Conservation (phyloP, 116 monocot species). For the Dioscorea cayenensis region DNA sequence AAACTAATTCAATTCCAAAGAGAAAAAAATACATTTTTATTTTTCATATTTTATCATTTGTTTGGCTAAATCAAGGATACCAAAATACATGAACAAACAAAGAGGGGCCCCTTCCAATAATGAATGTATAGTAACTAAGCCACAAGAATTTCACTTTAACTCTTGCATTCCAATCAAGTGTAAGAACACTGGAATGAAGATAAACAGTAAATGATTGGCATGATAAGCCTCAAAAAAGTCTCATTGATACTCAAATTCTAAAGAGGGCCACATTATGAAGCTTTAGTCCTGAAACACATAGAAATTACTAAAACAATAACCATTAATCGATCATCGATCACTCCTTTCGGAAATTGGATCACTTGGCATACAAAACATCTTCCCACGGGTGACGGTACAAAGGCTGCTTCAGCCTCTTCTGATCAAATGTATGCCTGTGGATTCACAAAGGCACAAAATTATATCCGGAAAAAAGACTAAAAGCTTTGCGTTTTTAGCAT, state of each 20-base stretch:
- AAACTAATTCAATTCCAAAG: too few relatives aligned
- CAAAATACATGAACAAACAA: too few relatives aligned
- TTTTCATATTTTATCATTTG: too few relatives aligned
- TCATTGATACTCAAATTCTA: background rate
- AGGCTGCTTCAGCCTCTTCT: slow-evolving; percentile 98
- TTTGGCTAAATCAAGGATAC: too few relatives aligned
- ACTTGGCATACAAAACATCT: slow-evolving; percentile 96
- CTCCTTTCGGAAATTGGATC: slow-evolving; percentile 13
- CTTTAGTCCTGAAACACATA: background rate
- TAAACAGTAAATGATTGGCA: background rate
- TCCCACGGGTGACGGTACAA: slow-evolving; percentile 99
- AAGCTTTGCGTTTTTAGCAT: too few relatives aligned
- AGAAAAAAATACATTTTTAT: too few relatives aligned
- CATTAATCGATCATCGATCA: background rate
- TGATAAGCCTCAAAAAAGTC: background rate
- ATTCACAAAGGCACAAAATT: background rate
- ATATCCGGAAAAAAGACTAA: too few relatives aligned
- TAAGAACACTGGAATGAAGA: too few relatives aligned
- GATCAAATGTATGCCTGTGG: slow-evolving; percentile 93
- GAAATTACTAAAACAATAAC: background rate
- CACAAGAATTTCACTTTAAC: too few relatives aligned
- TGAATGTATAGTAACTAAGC: too few relatives aligned
- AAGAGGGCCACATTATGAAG: background rate
- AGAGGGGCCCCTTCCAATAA: too few relatives aligned
- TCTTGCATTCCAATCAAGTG: too few relatives aligned